Evolutionary conservation across 495 filamentous ascomycete genomes (phyloP).

Genomic region (Lasiosphaeria hispida): DNA sequence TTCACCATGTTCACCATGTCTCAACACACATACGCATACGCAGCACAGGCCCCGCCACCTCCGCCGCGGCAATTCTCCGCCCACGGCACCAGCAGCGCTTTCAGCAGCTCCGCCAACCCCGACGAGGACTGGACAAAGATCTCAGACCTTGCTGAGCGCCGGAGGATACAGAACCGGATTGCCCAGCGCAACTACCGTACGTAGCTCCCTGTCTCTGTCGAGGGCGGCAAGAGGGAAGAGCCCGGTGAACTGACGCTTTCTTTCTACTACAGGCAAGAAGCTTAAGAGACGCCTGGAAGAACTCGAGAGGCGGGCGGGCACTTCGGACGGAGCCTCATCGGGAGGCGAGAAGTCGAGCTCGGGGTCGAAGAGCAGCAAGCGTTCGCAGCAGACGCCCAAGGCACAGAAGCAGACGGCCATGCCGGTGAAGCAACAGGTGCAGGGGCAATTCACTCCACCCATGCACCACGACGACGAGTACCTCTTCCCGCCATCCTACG

Average conservation of each 20-base stretch:
- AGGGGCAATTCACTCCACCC: slow-evolving; percentile 61
- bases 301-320: slow-evolving; percentile 86
- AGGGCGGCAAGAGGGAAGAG: not conserved
- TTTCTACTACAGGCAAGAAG: slow-evolving; percentile 76
- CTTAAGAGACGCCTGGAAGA: slow-evolving; percentile 97
- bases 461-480: slow-evolving; percentile 52
- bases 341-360: slow-evolving; percentile 49
- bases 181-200: slow-evolving; percentile 97
- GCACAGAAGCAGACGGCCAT: slow-evolving; percentile 29
- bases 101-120: slow-evolving; percentile 93
- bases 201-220: slow-evolving; percentile 37
- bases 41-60: slow-evolving; percentile 32
- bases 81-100: slow-evolving; percentile 88
- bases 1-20: slow-evolving; percentile 45
- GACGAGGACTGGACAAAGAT: slow-evolving; percentile 99
- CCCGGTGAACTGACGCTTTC: slow-evolving; percentile 9
- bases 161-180: slow-evolving; percentile 96
- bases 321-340: slow-evolving; percentile 62
- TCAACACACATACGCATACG: slow-evolving; percentile 44
- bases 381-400: slow-evolving; percentile 34
- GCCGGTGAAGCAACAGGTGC: slow-evolving; percentile 39
- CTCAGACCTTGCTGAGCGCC: slow-evolving; percentile 89
- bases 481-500: slow-evolving; percentile 44
- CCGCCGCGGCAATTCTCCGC: slow-evolving; percentile 60
- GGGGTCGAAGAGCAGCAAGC: slow-evolving; percentile 49